These are phyloP conservation scores for Paramecium pentaurelia DNA, from an alignment of 73 alveolate species.

Conservation along the genomic window DNA sequence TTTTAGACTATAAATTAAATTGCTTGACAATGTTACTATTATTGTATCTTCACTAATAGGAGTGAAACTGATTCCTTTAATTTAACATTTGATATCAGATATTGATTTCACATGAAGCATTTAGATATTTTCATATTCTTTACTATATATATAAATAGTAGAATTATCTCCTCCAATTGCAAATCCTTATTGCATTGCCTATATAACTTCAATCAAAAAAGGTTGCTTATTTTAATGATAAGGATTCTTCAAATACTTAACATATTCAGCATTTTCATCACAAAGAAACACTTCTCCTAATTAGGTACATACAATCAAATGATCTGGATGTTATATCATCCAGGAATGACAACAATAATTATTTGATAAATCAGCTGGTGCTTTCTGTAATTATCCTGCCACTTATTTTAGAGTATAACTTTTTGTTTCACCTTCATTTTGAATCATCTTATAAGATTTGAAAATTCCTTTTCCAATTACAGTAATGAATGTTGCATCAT, in stretches of 20 bases:
- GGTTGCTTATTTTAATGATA: not conserved
- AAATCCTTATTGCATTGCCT: slow-evolving; percentile 71
- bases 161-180: slow-evolving; percentile 73
- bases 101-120: slow-evolving; percentile 20
- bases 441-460: slow-evolving; percentile 24
- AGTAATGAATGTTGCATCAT: slow-evolving; percentile 55
- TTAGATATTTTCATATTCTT: slow-evolving; percentile 2
- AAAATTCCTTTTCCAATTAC: slow-evolving; percentile 51
- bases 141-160: slow-evolving; percentile 61
- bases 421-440: slow-evolving; percentile 39
- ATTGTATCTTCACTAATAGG: slow-evolving; percentile 55
- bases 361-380: slow-evolving; percentile 55
- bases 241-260: not conserved
- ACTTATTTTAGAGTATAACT: slow-evolving; percentile 22
- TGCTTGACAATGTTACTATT: slow-evolving; percentile 34
- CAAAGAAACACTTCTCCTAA: slow-evolving; percentile 52
- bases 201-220: slow-evolving; percentile 61
- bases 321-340: slow-evolving; percentile 48
- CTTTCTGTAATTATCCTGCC: slow-evolving; percentile 4
- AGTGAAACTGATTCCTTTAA: slow-evolving; percentile 44
- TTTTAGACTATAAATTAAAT: slow-evolving; percentile 39
- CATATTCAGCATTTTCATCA: slow-evolving; percentile 53
- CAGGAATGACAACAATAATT: slow-evolving; percentile 61
- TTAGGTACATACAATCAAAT: slow-evolving; percentile 52
- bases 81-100: slow-evolving; percentile 20